Evolutionary conservation across 495 filamentous ascomycete genomes (phyloP).

Genomic region (Penicillium atrosanguineum): DNA sequence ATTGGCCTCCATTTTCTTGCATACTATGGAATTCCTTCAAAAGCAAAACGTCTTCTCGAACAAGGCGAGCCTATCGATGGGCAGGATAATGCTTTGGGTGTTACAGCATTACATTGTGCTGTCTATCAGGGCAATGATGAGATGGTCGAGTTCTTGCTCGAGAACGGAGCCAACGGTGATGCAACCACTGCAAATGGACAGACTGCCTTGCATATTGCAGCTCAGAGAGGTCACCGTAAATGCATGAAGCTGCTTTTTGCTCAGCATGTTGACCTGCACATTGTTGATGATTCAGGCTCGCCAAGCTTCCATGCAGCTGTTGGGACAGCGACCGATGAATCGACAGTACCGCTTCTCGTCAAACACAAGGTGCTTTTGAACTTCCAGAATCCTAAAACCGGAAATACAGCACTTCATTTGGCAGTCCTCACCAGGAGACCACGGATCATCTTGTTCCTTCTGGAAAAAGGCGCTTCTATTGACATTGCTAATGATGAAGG

Average conservation of each 20-base stretch:
- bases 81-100: slow-evolving; percentile 19
- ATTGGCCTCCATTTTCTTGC: slow-evolving; percentile 28
- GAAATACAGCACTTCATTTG: slow-evolving; percentile 34
- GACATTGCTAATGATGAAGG: slow-evolving; percentile 25
- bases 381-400: slow-evolving; percentile 23
- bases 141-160: slow-evolving; percentile 39
- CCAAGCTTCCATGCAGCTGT: slow-evolving; percentile 28
- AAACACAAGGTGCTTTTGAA: slow-evolving; percentile 26
- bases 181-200: slow-evolving; percentile 17
- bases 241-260: slow-evolving; percentile 26
- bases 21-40: slow-evolving; percentile 26
- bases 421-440: slow-evolving; percentile 26
- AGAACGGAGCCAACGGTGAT: slow-evolving; percentile 26
- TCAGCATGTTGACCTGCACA: slow-evolving; percentile 17
- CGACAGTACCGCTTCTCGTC: slow-evolving; percentile 28
- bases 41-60: slow-evolving; percentile 26
- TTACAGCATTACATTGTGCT: slow-evolving; percentile 37
- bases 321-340: slow-evolving; percentile 28
- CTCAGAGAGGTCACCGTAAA: slow-evolving; percentile 26
- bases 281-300: slow-evolving; percentile 14
- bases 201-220: slow-evolving; percentile 31
- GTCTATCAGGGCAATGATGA: slow-evolving; percentile 34
- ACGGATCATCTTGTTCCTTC: slow-evolving; percentile 29
- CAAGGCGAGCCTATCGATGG: slow-evolving; percentile 29
- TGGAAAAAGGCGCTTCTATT: slow-evolving; percentile 28